These are phyloP conservation scores for Gracilaria caudata DNA, from an alignment of 23 red algal species.

Conservation along the genomic window DNA sequence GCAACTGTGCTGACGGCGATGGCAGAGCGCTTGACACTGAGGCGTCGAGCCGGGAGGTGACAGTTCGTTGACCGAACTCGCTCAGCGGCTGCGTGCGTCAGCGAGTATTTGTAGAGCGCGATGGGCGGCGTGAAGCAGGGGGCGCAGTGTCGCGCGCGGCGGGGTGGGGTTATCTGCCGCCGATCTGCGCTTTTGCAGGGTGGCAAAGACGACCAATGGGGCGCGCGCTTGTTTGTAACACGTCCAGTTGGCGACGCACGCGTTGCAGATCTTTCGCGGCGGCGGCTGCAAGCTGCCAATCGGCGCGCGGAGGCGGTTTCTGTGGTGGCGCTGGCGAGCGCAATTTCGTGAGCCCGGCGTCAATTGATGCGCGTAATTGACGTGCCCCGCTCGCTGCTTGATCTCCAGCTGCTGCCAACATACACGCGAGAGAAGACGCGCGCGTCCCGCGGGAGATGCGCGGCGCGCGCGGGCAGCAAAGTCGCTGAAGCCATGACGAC, in stretches of 20 bases:
- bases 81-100: too few relatives aligned
- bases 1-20: too few relatives aligned
- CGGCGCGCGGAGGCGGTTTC: neutral
- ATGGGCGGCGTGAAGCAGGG: neutral
- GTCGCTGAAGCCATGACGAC: neutral
- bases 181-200: neutral
- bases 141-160: neutral
- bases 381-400: too few relatives aligned
- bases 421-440: too few relatives aligned
- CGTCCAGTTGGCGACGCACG: neutral
- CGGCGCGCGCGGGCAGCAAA: too few relatives aligned
- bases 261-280: constrained; percentile 13
- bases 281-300: neutral
- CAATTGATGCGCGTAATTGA: neutral
- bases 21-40: too few relatives aligned
- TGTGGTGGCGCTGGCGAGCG: neutral
- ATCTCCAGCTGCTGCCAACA: too few relatives aligned
- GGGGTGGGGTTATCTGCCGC: neutral
- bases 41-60: too few relatives aligned
- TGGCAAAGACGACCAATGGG: neutral
- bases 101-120: neutral
- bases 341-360: neutral
- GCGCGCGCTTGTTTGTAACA: neutral
- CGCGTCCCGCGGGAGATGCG: too few relatives aligned
- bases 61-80: too few relatives aligned